Conservation (phyloP, 2,329 filamentous ascomycete genomes). For the Ascochyta pisi region DNA sequence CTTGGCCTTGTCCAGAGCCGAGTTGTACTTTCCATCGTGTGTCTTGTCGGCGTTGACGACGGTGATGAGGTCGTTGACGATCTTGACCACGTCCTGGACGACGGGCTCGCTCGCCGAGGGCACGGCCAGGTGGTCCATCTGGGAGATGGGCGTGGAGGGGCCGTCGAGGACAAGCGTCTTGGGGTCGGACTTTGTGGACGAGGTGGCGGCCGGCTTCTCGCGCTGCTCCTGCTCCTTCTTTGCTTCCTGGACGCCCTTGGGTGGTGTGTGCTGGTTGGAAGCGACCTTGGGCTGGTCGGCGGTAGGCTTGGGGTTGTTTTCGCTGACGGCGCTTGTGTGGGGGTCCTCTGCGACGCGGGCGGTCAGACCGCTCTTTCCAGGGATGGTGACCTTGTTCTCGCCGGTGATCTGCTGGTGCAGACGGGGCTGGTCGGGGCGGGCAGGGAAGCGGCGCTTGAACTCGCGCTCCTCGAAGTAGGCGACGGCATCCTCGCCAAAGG, state of each 20-base stretch:
- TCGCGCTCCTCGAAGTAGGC: conserved; percentile 95
- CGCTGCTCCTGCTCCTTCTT: conserved; percentile 38
- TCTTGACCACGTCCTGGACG: conserved; percentile 91
- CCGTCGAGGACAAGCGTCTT: conserved; percentile 17
- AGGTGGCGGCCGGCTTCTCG: conserved; percentile 40
- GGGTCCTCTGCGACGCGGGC: conserved; percentile 76
- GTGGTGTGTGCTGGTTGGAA: conserved; percentile 21
- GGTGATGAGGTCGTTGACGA: conserved; percentile 94
- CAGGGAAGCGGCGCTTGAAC: conserved; percentile 82
- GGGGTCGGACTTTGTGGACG: conserved; percentile 25
- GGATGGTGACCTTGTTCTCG: conserved; percentile 79
- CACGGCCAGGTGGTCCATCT: conserved; percentile 80
- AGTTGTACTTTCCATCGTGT: conserved; percentile 73
- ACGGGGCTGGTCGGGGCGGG: conserved; percentile 50
- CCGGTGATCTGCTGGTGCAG: conserved; percentile 57
- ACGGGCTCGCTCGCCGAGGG: conserved; percentile 81
- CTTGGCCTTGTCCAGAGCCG: conserved; percentile 85
- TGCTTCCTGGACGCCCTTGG: conserved; percentile 38
- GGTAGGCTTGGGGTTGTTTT: conserved; percentile 46
- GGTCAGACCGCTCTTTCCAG: conserved; percentile 82
- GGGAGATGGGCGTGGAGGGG: conserved; percentile 50
- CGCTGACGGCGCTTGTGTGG: conserved; percentile 67
- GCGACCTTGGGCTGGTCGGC: conserved; percentile 36
- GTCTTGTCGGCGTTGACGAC: conserved; percentile 89
- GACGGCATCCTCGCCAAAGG: conserved; percentile 92